Evolutionary conservation across 78 protist genomes (phyloP).

Genomic region (Salpingoeca rosetta): DNA sequence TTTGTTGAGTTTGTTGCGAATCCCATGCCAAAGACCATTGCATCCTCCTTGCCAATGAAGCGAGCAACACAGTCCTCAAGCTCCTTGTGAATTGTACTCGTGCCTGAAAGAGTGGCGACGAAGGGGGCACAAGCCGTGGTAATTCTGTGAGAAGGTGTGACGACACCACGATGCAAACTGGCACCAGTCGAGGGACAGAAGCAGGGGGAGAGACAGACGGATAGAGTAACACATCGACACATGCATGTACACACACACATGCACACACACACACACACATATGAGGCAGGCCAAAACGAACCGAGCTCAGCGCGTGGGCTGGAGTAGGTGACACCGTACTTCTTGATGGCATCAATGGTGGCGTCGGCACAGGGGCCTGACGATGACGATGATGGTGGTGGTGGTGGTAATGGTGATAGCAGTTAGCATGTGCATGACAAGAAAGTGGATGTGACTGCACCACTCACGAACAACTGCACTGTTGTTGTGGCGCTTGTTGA

Average conservation of each 20-base stretch:
- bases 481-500: too few species aligned
- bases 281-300: too few species aligned
- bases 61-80: slow-evolving; percentile 76
- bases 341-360: slow-evolving; percentile 22
- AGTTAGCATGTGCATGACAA: too few species aligned
- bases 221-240: too few species aligned
- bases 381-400: too few species aligned
- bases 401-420: too few species aligned
- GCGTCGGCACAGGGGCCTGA: slow-evolving; percentile 49
- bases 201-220: too few species aligned
- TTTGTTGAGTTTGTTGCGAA: slow-evolving; percentile 94
- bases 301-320: background rate
- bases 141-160: background rate
- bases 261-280: too few species aligned
- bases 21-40: slow-evolving; percentile 93
- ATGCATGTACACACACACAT: too few species aligned
- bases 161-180: background rate
- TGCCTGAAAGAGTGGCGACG: slow-evolving; percentile 28
- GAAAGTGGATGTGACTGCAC: too few species aligned
- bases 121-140: too few species aligned
- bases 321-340: slow-evolving; percentile 23
- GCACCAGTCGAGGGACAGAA: background rate
- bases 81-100: slow-evolving; percentile 7
- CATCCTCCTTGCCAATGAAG: slow-evolving; percentile 68
- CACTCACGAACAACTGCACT: too few species aligned